phyloP scores from a whole-genome alignment of 208 protist species.

The Tritrichomonas foetus region DNA sequence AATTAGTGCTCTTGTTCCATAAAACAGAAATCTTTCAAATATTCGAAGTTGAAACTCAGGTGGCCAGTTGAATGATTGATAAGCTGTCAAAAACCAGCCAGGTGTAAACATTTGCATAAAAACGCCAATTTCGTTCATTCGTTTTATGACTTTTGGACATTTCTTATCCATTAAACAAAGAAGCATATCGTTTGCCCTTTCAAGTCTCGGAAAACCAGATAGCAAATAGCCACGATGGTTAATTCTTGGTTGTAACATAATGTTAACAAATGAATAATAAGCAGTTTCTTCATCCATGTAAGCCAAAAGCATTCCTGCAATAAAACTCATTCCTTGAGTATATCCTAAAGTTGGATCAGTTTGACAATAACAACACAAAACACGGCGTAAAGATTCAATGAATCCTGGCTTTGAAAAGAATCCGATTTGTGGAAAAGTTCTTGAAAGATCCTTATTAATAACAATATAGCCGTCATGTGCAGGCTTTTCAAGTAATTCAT shows the following conservation, averaged over 20 bases:
- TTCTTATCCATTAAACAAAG: background rate
- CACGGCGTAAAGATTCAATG: background rate
- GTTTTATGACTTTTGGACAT: background rate
- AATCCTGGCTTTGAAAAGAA: background rate
- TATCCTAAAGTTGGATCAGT: background rate
- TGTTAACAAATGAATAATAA: background rate
- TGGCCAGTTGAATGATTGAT: background rate
- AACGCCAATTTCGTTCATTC: background rate
- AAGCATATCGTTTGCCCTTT: background rate
- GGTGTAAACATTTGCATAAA: background rate
- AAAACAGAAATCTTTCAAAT: conserved; percentile 23
- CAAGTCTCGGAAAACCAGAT: background rate
- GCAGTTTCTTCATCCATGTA: conserved; percentile 32
- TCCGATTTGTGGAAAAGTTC: conserved; percentile 30
- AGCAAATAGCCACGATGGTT: background rate
- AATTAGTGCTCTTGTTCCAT: background rate
- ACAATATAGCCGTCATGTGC: background rate
- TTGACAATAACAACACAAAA: background rate
- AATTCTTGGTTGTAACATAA: background rate
- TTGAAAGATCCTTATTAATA: background rate
- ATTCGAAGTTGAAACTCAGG: conserved; percentile 34
- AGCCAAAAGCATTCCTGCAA: background rate
- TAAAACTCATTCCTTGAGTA: conserved; percentile 31
- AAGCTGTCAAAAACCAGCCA: background rate
- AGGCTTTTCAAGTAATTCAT: background rate